Base-by-base conservation (phyloP, 1,284 basidiomycete species). In the Trichosporon coremiiforme region DNA sequence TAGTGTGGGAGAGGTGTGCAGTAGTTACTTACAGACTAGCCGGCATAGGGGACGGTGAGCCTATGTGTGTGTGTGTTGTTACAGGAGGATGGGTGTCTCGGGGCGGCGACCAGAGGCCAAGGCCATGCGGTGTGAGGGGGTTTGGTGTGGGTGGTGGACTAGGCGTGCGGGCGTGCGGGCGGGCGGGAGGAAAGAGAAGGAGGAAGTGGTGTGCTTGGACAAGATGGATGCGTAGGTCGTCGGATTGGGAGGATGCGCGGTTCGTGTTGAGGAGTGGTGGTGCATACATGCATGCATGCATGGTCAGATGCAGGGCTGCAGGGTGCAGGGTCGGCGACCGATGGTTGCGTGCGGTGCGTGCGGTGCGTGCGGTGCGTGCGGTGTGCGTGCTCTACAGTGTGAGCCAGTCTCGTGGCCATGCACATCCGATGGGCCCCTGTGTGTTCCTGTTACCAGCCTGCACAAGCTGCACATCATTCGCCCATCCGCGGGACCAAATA, bases 251-350 rank as follows among this genome's bases (percentile, higher is more conserved):
- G 62, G 38, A 47, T 63, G 60, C 66, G 66, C 63, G 60, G 66
- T 68, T 68, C 60, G 60, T 50, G 47, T 50, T 29, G 31, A 60
- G 57, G 29, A 22, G 15, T 17, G 22, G 57, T 62, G 57, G 29
- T 12, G 29, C 10, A 9, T 35, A 35, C 33, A 8, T 25, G 25
- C 25, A 25, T 25, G 25, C 55, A 31, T 33, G 57, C 31, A 62
- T 33, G 36, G 36, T 38, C 36, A 12, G 57, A 17, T 25, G 25
- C 25, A 25, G 25, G 25, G 25, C 17, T 17, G 29, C 57, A 60
- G 15, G 22, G n/a, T 12, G 79, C 71, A 67, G 84, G 80, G 76
- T 85, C 84, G 73, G 85, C 83, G 41, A 84, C 87, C 79, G 57
- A 62, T 33, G 29, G 9, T 6, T 35, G 55, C 55, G 13, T 55